These are phyloP conservation scores for Leishmania martiniquensis DNA, from an alignment of 208 protist species.

Conservation along the genomic window DNA sequence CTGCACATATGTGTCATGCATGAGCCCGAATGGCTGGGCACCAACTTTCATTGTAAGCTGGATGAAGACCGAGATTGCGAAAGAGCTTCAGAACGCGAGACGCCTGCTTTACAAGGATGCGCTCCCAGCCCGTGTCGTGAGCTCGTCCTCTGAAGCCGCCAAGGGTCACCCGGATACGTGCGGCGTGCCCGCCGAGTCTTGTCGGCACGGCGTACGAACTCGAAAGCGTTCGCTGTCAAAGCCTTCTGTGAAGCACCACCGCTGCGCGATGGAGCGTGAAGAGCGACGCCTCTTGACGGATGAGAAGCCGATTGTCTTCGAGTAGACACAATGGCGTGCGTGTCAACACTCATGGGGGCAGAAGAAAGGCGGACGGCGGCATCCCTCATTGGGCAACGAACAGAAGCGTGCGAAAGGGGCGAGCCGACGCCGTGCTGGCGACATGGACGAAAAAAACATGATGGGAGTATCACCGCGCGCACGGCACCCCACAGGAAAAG, in stretches of 20 bases:
- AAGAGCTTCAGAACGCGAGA: slow-evolving; percentile 69
- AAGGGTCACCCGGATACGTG: slow-evolving; percentile 6
- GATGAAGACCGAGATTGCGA: slow-evolving; percentile 83
- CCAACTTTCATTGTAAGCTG: slow-evolving; percentile 87
- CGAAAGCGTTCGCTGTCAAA: slow-evolving; percentile 3
- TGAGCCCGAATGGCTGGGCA: slow-evolving; percentile 87
- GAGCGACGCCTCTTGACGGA: slow-evolving; percentile 30
- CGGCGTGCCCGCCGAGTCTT: background rate
- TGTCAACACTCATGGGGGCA: too few relatives aligned
- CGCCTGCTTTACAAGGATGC: slow-evolving; percentile 64
- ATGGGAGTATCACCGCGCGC: background rate
- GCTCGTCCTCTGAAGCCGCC: background rate
- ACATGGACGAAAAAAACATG: background rate
- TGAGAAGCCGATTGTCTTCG: slow-evolving; percentile 40
- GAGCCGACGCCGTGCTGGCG: background rate
- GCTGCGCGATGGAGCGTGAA: slow-evolving; percentile 21
- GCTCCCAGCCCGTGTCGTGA: background rate
- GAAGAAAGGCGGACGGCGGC: background rate
- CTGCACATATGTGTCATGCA: slow-evolving; percentile 78
- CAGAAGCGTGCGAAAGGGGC: background rate
- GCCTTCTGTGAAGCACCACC: slow-evolving; percentile 8
- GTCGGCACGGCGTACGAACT: slow-evolving; percentile 3
- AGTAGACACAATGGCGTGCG: slow-evolving; percentile 7
- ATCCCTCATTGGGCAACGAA: background rate
- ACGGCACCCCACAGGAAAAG: background rate